Evolutionary conservation across 129 eudicot species (phyloP).

Genomic region (Centaurea solstitialis): DNA sequence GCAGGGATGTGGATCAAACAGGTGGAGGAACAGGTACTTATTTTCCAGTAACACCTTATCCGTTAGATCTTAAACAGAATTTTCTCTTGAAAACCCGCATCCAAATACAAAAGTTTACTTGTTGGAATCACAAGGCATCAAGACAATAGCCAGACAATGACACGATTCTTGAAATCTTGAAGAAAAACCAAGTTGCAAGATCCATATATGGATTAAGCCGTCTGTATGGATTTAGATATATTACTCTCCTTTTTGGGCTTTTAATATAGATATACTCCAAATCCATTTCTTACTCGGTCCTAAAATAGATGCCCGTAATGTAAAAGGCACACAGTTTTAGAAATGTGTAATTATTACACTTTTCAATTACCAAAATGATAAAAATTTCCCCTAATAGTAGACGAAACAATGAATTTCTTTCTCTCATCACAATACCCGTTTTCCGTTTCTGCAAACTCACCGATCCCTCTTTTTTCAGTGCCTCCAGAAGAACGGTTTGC

Average conservation of each 20-base stretch:
- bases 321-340: background rate
- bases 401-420: background rate
- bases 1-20: conserved; percentile 54
- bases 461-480: conserved; percentile 28
- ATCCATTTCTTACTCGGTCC: too few species aligned
- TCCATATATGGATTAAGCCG: background rate
- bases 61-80: background rate
- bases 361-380: background rate
- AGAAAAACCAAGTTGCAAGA: too few species aligned
- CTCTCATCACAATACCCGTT: background rate
- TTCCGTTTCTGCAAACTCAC: background rate
- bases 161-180: too few species aligned
- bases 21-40: conserved; percentile 46
- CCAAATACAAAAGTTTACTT: too few species aligned
- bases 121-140: too few species aligned
- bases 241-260: too few species aligned
- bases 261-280: too few species aligned
- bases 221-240: too few species aligned
- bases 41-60: background rate
- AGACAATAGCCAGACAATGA: too few species aligned
- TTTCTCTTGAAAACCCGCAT: background rate
- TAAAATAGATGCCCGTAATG: background rate
- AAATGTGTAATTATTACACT: too few species aligned
- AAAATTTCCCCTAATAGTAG: background rate
- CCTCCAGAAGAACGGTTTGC: conserved; percentile 79